Evolutionary conservation across 225 moss, liverwort and hornwort genomes (phyloP).

Genomic region (Ulota crispa): DNA sequence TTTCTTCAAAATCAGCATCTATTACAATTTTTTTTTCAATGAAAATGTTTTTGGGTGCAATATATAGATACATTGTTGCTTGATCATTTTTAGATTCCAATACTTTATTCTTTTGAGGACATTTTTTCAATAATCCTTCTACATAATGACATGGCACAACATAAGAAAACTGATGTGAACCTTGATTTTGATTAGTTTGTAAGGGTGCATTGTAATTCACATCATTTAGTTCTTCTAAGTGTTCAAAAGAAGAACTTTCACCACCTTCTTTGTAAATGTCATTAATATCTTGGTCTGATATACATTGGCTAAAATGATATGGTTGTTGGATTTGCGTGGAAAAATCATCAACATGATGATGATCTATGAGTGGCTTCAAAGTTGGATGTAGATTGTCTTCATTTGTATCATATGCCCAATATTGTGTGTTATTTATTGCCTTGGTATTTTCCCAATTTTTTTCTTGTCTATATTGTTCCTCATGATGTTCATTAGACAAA

Average conservation of each 20-base stretch:
- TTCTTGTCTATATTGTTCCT: background rate
- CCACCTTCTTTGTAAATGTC: background rate
- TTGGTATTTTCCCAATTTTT: background rate
- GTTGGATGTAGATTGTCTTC: slow-evolving; percentile 10
- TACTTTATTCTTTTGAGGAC: background rate
- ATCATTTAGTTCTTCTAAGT: background rate
- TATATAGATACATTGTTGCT: background rate
- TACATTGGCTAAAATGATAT: background rate
- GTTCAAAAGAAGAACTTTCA: slow-evolving; percentile 11
- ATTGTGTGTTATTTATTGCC: background rate
- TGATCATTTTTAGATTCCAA: background rate
- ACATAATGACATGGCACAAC: slow-evolving; percentile 27
- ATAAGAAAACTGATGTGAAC: slow-evolving; percentile 8
- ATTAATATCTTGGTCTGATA: background rate
- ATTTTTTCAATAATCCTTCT: background rate
- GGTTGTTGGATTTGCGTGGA: background rate
- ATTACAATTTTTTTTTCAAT: slow-evolving; percentile 16
- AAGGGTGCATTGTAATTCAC: background rate
- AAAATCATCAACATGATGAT: slow-evolving; percentile 8
- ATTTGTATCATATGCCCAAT: slow-evolving; percentile 21
- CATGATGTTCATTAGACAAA: background rate
- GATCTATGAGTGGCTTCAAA: background rate
- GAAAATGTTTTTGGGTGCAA: background rate
- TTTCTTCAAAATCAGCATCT: slow-evolving; percentile 8
- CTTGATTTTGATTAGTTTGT: background rate